A percentile compares a stretch with the other conserved stretches of the same genome.
Conservation (phyloP, 352 stramenopile genomes). For the Globisporangium paroecandrum region DNA sequence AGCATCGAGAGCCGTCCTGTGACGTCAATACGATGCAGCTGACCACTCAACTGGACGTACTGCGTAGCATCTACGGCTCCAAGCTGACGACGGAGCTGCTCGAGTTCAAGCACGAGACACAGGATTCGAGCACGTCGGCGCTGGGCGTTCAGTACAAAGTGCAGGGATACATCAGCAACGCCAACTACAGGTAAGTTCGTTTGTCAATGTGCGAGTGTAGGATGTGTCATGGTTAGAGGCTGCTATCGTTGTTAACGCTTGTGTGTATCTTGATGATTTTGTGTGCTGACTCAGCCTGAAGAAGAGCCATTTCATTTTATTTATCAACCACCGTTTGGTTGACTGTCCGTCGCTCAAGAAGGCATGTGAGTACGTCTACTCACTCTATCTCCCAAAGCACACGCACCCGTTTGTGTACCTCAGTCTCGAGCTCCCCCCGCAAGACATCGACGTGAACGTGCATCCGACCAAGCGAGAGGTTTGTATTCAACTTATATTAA, state of each 20-base stretch:
- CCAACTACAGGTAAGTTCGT: conserved; percentile 77
- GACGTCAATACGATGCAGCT: conserved; percentile 72
- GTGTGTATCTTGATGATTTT: background rate
- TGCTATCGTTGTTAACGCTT: conserved; percentile 9
- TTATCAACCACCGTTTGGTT: conserved; percentile 98
- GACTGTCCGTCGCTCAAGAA: conserved; percentile 90
- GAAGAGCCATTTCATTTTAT: conserved; percentile 91
- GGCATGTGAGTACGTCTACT: conserved; percentile 94
- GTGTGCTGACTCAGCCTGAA: conserved; percentile 44
- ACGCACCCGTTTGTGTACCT: conserved; percentile 97
- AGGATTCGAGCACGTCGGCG: conserved; percentile 18
- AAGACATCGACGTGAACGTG: conserved; percentile 98
- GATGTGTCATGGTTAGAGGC: background rate
- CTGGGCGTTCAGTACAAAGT: conserved; percentile 41
- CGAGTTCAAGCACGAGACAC: conserved; percentile 35
- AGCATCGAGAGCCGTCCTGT: conserved; percentile 76
- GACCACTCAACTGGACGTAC: conserved; percentile 65
- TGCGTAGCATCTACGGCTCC: conserved; percentile 70
- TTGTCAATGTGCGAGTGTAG: background rate
- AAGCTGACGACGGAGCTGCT: conserved; percentile 67
- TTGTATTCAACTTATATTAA: background rate
- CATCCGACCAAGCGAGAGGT: conserved; percentile 97
- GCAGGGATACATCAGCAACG: conserved; percentile 75
- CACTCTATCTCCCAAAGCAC: conserved; percentile 91
- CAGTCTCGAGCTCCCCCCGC: conserved; percentile 90